Evolutionary conservation across 805 yeast species (phyloP), one percentile per base, ranked within the genome.

Genomic region (Saturnispora gosingensis): DNA sequence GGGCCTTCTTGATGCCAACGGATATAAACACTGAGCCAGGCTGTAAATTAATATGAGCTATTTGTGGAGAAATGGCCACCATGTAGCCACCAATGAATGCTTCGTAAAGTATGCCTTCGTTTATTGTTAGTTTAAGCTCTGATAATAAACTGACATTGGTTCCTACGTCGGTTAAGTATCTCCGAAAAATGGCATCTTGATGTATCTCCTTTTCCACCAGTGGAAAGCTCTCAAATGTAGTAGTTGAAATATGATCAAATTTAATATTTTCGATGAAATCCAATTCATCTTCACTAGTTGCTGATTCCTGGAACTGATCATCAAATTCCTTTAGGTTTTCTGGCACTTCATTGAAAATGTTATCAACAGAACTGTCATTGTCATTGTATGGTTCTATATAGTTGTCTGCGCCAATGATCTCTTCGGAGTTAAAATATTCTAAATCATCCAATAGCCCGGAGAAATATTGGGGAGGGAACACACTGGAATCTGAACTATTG

Each of bases 1-100:
- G 57, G 3, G 58, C 51, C 44, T 69, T 70, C 8, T 53, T 45
- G 5, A 62, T 51, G 7, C 70, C 67, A 7, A 66, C 64, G 1
- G 75, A 73, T 1, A 73, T 58, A 54, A 72, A 72, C 1, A 72
- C 68, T 0, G 72, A 69, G 1, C 65, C 65, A 0, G 76, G 73
- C 10, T 73, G 71, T 5, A 73, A 56, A 13, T 61, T 58, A 2
- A 70, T 67, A 53, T 72, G 75, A 0, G 76, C 68, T 38, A 67
- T 58, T 52, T 72, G 75, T 1, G 77, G 74, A 1, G 73, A 70
- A 9, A 73, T 60, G 3, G 72, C 59, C 5, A 67, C 67, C 54
- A 75, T 66, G 54, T 72, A 74, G 2, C 72, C 73, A 43, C 68
- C 65, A 5, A 68, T 61, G 53, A 73, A 73, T 3, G 70, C 71